These are phyloP conservation scores for Cladophialophora psammophila DNA, from an alignment of 2,329 filamentous ascomycete genomes.

Conservation along the genomic window DNA sequence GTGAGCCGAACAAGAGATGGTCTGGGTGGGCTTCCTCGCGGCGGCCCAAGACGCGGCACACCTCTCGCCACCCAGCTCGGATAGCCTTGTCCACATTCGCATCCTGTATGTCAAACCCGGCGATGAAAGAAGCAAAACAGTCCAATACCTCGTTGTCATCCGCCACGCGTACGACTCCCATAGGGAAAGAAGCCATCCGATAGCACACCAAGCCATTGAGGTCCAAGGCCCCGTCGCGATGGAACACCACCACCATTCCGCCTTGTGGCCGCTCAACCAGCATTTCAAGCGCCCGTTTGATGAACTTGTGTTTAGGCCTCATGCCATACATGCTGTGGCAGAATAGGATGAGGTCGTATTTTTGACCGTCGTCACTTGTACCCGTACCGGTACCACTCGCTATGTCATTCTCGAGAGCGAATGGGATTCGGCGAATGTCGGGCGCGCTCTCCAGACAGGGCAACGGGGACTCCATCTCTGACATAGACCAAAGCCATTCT, in stretches of 20 bases:
- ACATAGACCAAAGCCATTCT: slow-evolving; percentile 49
- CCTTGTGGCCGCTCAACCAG: slow-evolving; percentile 51
- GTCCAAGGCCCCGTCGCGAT: slow-evolving; percentile 57
- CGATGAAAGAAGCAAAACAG: slow-evolving; percentile 61
- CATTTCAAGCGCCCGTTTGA: slow-evolving; percentile 58
- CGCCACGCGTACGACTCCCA: slow-evolving; percentile 53
- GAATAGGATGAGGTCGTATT: slow-evolving; percentile 65
- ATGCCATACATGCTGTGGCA: slow-evolving; percentile 72
- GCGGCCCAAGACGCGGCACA: slow-evolving; percentile 60
- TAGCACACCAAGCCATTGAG: slow-evolving; percentile 60
- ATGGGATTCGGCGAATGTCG: slow-evolving; percentile 51
- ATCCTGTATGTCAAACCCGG: slow-evolving; percentile 54
- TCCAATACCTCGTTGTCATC: slow-evolving; percentile 61
- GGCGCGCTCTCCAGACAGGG: slow-evolving; percentile 52
- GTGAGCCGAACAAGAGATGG: slow-evolving; percentile 58
- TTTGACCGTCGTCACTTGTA: slow-evolving; percentile 41
- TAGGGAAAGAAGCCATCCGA: slow-evolving; percentile 56
- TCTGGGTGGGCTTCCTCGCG: slow-evolving; percentile 47
- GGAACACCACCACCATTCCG: slow-evolving; percentile 61
- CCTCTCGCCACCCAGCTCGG: slow-evolving; percentile 56
- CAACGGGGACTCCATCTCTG: slow-evolving; percentile 47
- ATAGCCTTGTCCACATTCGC: slow-evolving; percentile 44
- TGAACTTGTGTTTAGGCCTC: slow-evolving; percentile 55
- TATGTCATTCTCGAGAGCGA: slow-evolving; percentile 46
- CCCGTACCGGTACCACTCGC: slow-evolving; percentile 36